These are phyloP conservation scores for Leccinellum rugosiceps DNA, from an alignment of 768 basidiomycete genomes.

Conservation along the genomic window DNA sequence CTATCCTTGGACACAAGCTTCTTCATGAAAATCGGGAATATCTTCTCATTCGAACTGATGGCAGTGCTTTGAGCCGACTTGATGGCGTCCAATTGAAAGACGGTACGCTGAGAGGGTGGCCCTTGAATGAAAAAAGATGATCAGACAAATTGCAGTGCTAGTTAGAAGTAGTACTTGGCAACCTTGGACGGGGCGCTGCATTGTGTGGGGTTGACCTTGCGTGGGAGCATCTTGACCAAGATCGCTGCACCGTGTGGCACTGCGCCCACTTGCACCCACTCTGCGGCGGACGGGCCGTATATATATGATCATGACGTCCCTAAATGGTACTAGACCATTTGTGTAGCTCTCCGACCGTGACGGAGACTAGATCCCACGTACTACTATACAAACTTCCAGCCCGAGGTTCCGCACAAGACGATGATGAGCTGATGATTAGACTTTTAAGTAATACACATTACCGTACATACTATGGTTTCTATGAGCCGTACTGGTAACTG, in stretches of 20 bases:
- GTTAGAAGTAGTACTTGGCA: background rate
- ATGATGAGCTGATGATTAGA: too few relatives aligned
- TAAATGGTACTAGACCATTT: background rate
- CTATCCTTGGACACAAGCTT: slow-evolving; percentile 32
- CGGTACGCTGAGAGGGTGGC: background rate
- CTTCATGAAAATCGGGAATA: slow-evolving; percentile 34
- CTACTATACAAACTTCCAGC: background rate
- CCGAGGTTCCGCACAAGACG: background rate
- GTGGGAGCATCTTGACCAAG: background rate
- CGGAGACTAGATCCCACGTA: background rate
- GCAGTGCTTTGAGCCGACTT: slow-evolving; percentile 18
- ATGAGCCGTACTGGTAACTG: too few relatives aligned
- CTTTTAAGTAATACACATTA: too few relatives aligned
- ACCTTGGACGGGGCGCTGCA: slow-evolving; percentile 8
- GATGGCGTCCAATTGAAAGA: slow-evolving; percentile 6
- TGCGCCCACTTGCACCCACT: background rate
- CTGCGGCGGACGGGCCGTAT: background rate
- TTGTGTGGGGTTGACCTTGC: background rate
- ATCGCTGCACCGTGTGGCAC: background rate
- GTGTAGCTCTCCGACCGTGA: background rate
- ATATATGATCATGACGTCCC: too few relatives aligned
- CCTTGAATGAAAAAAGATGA: slow-evolving; percentile 3
- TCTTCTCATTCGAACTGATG: slow-evolving; percentile 32
- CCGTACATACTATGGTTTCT: too few relatives aligned
- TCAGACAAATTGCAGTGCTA: background rate